A percentile compares a stretch with the other conserved stretches of the same genome.
phyloP scores from a whole-genome alignment of 1,284 basidiomycete species.

The Boletellus deceptivus region DNA sequence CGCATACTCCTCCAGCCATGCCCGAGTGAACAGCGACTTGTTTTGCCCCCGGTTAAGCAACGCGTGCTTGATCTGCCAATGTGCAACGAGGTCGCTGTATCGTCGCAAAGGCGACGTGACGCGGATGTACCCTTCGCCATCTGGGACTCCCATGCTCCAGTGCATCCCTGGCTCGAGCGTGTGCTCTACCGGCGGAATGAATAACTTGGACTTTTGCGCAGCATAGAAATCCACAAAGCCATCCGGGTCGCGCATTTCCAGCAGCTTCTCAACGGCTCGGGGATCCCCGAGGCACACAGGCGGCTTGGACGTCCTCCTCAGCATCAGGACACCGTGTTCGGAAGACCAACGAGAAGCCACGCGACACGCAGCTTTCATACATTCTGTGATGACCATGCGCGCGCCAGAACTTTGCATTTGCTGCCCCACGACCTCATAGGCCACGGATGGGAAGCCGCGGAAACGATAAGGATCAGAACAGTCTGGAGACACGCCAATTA shows the following conservation, averaged over 20 bases:
- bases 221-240: conserved; percentile 43
- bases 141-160: conserved; percentile 67
- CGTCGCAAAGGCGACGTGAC: conserved; percentile 88
- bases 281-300: conserved; percentile 37
- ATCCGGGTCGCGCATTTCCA: conserved; percentile 40
- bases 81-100: conserved; percentile 79
- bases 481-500: conserved; percentile 28
- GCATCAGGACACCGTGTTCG: conserved; percentile 61
- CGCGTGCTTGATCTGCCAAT: conserved; percentile 93
- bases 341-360: conserved; percentile 72
- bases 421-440: conserved; percentile 41
- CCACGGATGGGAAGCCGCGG: conserved; percentile 57
- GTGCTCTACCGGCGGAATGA: conserved; percentile 42
- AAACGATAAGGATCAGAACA: conserved; percentile 41
- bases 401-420: conserved; percentile 39
- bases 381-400: conserved; percentile 68
- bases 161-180: conserved; percentile 60
- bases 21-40: conserved; percentile 40
- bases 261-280: conserved; percentile 36
- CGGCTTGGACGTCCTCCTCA: conserved; percentile 57
- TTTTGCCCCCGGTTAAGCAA: conserved; percentile 46
- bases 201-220: conserved; percentile 34
- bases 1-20: conserved; percentile 43
- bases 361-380: conserved; percentile 83
- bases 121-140: conserved; percentile 76